Conservation (phyloP, 352 stramenopile genomes). For the Globisporangium takayamanum region DNA sequence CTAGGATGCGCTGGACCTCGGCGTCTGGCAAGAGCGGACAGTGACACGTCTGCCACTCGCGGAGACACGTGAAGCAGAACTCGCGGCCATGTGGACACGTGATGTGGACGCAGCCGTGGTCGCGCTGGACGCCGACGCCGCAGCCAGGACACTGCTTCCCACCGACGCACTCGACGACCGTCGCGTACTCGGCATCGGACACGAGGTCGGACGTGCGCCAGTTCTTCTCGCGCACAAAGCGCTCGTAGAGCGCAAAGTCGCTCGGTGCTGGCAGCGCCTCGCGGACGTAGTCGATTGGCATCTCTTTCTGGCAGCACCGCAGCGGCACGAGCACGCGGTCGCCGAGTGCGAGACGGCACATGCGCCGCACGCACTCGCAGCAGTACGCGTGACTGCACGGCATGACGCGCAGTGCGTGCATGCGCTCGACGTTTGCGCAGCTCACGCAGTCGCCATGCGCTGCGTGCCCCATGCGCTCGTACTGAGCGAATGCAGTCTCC, state of each 20-base stretch:
- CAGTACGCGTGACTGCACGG: slow-evolving; percentile 66
- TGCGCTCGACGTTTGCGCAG: slow-evolving; percentile 23
- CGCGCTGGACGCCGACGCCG: slow-evolving; percentile 61
- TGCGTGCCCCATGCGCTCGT: slow-evolving; percentile 10
- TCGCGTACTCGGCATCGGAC: slow-evolving; percentile 58
- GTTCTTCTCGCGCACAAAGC: slow-evolving; percentile 38
- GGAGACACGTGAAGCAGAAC: slow-evolving; percentile 73
- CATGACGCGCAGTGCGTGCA: slow-evolving; percentile 21
- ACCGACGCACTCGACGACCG: slow-evolving; percentile 29
- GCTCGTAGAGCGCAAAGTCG: slow-evolving; percentile 44
- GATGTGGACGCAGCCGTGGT: slow-evolving; percentile 78
- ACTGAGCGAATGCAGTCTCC: slow-evolving; percentile 12
- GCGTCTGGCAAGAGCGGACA: slow-evolving; percentile 54
- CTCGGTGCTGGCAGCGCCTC: slow-evolving; percentile 19
- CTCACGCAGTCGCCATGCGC: slow-evolving; percentile 26
- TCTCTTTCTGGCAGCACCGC: slow-evolving; percentile 65
- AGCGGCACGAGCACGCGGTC: slow-evolving; percentile 57
- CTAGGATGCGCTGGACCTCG: slow-evolving; percentile 45
- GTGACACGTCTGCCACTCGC: slow-evolving; percentile 38
- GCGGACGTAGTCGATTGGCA: slow-evolving; percentile 53
- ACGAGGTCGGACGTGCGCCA: slow-evolving; percentile 53
- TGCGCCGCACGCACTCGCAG: slow-evolving; percentile 39
- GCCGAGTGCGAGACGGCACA: slow-evolving; percentile 48
- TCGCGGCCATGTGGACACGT: slow-evolving; percentile 62
- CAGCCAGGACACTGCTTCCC: slow-evolving; percentile 74